phyloP scores from a whole-genome alignment of 352 stramenopile genomes.

The Aphanomyces stellatus region DNA sequence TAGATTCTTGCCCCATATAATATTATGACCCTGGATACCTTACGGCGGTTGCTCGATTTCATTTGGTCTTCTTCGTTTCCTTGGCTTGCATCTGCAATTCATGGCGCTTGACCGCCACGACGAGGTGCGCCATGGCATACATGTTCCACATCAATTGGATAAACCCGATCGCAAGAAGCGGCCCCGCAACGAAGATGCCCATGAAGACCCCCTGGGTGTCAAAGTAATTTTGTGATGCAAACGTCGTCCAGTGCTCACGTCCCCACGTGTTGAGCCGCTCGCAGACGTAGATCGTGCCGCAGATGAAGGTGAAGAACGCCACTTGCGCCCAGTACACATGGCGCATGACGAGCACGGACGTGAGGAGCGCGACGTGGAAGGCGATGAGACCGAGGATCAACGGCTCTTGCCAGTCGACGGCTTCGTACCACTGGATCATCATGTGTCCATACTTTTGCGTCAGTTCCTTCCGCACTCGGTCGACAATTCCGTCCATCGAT shows the following conservation, averaged over 20 bases:
- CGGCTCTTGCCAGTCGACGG: slow-evolving; percentile 70
- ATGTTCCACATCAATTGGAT: slow-evolving; percentile 70
- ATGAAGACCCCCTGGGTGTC: slow-evolving; percentile 73
- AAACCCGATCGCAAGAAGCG: slow-evolving; percentile 63
- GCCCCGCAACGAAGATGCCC: slow-evolving; percentile 69
- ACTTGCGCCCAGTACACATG: slow-evolving; percentile 49
- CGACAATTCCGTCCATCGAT: slow-evolving; percentile 48
- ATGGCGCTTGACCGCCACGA: slow-evolving; percentile 62
- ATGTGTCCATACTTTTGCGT: slow-evolving; percentile 59
- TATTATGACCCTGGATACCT: not conserved
- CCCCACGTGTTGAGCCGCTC: slow-evolving; percentile 62
- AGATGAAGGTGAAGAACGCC: slow-evolving; percentile 54
- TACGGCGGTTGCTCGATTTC: not conserved
- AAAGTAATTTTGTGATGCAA: slow-evolving; percentile 81
- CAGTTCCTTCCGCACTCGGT: slow-evolving; percentile 58
- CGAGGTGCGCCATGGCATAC: slow-evolving; percentile 70
- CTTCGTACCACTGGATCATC: slow-evolving; percentile 77
- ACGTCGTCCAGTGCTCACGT: slow-evolving; percentile 40
- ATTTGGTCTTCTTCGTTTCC: slow-evolving; percentile 3
- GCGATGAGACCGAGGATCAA: slow-evolving; percentile 48
- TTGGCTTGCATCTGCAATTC: not conserved
- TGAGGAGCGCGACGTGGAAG: slow-evolving; percentile 49
- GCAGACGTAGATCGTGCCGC: slow-evolving; percentile 41
- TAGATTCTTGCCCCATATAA: no score
- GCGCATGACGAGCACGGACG: slow-evolving; percentile 43